Base-by-base conservation (phyloP, 768 basidiomycete species). In the Russula sp. region DNA sequence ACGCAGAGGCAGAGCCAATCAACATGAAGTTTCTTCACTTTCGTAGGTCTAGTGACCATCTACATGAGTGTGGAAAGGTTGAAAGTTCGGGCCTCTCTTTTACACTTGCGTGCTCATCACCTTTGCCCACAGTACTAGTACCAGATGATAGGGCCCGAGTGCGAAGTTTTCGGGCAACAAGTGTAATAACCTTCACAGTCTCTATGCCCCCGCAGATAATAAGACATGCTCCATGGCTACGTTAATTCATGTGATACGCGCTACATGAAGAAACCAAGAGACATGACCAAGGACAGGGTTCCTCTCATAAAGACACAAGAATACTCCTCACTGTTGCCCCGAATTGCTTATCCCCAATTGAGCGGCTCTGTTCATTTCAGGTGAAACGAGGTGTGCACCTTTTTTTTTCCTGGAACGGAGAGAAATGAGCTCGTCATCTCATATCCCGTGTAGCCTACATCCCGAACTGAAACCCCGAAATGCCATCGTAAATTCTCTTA, bases 241-340 rank as follows among this genome's bases (percentile, higher is more conserved):
- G 16, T 28, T 50, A n/a, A 26, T n/a, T 10, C 51, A 34, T 5
- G 34, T 34, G 34, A 11, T 28, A 5, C 30, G 36, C 32, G 1
- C 56, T 54, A 3, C 22, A 51, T 18, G 10, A 71, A 95, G 92
- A 99, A 99, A 92, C 88, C 90, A 8, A 96, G 96, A 3, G 94
- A 96, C 72, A 98, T 97, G 94, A 94, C 92, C 3, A 88, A 4
- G 97, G 97, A 0, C 90, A 94, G 71, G 97, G 98, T 0, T 90
- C 93, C 0, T 98, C 98, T 74, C 92, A 98, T 69, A 90, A 80
- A 62, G 93, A 97, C 71, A 94, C 95, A 72, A 81, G 80, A 76
- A 94, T 93, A 67, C 46, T 80, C 49, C 34, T n/a, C n/a, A n/a
- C 28, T 38, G 55, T 32, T 16, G 24, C 24, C 10, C 56, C 48